Evolutionary conservation across 208 protist species (phyloP).

Genomic region (Trypanosoma scelopori): DNA sequence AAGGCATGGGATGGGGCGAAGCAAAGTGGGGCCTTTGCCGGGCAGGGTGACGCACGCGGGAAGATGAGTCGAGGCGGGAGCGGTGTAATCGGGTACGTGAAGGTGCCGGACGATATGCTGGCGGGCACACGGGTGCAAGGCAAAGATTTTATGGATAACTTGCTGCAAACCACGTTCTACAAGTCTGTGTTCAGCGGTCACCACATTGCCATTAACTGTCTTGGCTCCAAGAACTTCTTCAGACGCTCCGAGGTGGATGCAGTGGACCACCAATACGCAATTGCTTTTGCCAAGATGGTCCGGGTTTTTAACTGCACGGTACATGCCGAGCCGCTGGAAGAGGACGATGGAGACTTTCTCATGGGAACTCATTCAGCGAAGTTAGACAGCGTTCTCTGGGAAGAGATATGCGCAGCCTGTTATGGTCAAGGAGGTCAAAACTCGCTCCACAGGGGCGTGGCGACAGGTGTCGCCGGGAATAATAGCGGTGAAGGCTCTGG

Average conservation of each 20-base stretch:
- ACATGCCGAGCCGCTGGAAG: constrained; percentile 49
- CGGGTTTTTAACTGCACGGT: constrained; percentile 71
- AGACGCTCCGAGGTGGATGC: constrained; percentile 29
- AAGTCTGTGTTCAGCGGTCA: constrained; percentile 62
- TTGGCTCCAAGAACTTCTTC: constrained; percentile 49
- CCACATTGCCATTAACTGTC: constrained; percentile 62
- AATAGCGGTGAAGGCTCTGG: neutral
- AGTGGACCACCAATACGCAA: constrained; percentile 59
- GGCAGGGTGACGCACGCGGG: too few species aligned
- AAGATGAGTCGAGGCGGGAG: too few species aligned
- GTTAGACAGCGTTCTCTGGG: constrained; percentile 51
- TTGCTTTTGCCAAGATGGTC: constrained; percentile 64
- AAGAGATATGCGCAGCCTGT: constrained; percentile 61
- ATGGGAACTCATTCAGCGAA: constrained; percentile 43
- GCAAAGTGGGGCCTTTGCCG: too few species aligned
- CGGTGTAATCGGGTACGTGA: constrained; percentile 9
- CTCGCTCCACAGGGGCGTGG: constrained; percentile 1
- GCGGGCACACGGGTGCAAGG: neutral
- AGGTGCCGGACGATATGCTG: neutral
- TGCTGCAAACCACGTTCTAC: constrained; percentile 60
- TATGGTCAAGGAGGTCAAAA: constrained; percentile 28
- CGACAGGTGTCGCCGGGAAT: too few species aligned
- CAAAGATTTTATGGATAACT: constrained; percentile 42
- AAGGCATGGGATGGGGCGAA: too few species aligned
- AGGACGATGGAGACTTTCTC: constrained; percentile 59